These are phyloP conservation scores for Alternaria hordeiaustralica DNA, from an alignment of 2,329 filamentous ascomycete species.

Conservation along the genomic window DNA sequence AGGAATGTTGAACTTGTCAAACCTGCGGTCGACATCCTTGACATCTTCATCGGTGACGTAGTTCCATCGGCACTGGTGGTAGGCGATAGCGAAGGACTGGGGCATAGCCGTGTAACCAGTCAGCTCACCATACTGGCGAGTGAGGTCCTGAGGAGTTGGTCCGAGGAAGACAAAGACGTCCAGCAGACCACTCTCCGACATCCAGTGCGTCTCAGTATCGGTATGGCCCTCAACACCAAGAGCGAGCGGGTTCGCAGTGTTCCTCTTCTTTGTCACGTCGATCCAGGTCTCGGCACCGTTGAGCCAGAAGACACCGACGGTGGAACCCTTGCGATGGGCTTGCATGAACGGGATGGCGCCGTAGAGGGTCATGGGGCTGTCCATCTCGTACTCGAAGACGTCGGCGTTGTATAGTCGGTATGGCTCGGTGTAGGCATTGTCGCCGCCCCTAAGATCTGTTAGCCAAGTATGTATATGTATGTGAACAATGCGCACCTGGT, in stretches of 20 bases:
- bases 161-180: constrained; percentile 96
- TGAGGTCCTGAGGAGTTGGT: constrained; percentile 81
- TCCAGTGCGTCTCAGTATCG: constrained; percentile 92
- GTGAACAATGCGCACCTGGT: constrained; percentile 64
- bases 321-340: constrained; percentile 90
- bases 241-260: constrained; percentile 75
- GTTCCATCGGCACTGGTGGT: constrained; percentile 99
- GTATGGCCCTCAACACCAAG: constrained; percentile 73
- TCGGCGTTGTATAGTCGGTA: constrained; percentile 96
- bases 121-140: constrained; percentile 82
- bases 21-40: constrained; percentile 93
- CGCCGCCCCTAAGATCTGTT: constrained; percentile 65
- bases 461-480: background rate
- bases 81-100: constrained; percentile 88
- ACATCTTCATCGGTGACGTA: constrained; percentile 97
- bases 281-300: constrained; percentile 98
- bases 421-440: constrained; percentile 84
- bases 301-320: constrained; percentile 96
- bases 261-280: constrained; percentile 84
- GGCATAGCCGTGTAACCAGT: constrained; percentile 92
- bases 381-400: constrained; percentile 96
- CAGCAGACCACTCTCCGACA: constrained; percentile 87
- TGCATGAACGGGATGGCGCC: constrained; percentile 99
- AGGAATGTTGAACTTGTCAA: constrained; percentile 92
- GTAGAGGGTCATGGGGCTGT: constrained; percentile 98